These are phyloP conservation scores for Metschnikowia colocasiae DNA, from an alignment of 805 yeast species.

Conservation along the genomic window DNA sequence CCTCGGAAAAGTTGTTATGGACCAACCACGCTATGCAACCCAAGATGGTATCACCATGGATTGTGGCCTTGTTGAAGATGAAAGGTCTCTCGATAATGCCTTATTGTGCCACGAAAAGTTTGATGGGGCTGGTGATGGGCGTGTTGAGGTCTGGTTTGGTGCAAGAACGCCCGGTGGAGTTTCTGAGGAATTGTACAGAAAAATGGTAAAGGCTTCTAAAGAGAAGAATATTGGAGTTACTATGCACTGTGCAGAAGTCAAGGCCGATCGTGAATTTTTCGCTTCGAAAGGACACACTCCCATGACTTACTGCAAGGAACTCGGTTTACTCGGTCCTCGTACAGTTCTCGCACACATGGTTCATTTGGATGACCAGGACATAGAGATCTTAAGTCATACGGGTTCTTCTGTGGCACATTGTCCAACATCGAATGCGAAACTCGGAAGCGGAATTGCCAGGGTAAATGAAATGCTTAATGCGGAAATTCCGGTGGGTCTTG, in stretches of 20 bases:
- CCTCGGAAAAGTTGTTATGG: constrained; percentile 17
- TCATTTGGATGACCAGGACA: constrained; percentile 15
- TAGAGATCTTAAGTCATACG: constrained; percentile 9
- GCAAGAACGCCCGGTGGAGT: constrained; percentile 17
- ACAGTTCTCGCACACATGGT: constrained; percentile 18
- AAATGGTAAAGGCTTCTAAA: constrained; percentile 13
- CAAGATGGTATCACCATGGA: constrained; percentile 16
- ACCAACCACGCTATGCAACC: constrained; percentile 18
- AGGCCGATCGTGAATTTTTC: constrained; percentile 15
- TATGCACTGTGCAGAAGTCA: constrained; percentile 17
- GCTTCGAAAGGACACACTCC: constrained; percentile 16
- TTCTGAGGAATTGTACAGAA: constrained; percentile 14
- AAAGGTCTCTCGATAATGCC: constrained; percentile 12
- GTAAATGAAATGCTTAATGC: constrained; percentile 17
- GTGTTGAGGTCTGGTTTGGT: constrained; percentile 18
- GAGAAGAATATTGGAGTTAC: constrained; percentile 15
- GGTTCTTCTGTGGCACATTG: constrained; percentile 19
- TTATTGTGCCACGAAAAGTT: constrained; percentile 9
- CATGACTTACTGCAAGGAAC: constrained; percentile 16
- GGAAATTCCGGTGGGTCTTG: constrained; percentile 17
- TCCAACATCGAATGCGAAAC: constrained; percentile 20
- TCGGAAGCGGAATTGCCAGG: constrained; percentile 20
- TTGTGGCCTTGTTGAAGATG: constrained; percentile 14
- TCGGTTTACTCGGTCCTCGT: constrained; percentile 14
- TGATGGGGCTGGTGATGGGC: constrained; percentile 13